Evolutionary conservation across 345 rosid genomes (phyloP), one percentile per base, ranked within the genome.

Genomic region (Hibiscus mutabilis): DNA sequence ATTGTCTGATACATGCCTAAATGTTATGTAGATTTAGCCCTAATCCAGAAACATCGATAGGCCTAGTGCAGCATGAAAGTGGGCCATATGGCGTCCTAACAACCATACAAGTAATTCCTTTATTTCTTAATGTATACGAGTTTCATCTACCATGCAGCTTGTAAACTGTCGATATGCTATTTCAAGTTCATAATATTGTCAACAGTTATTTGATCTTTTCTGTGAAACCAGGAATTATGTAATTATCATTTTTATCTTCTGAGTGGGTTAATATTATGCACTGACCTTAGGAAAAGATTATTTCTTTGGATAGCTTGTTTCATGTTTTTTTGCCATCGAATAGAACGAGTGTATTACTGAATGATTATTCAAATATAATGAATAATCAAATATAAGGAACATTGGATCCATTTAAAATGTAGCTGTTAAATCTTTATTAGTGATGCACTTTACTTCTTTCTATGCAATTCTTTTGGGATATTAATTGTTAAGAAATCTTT

Each of bases 111-210:
- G n/a, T n/a, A n/a, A n/a, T n/a, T n/a, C n/a, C n/a, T n/a, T n/a
- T n/a, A n/a, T n/a, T n/a, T n/a, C n/a, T 74, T 66, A 65, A 57
- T 67, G 61, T 73, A 55, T 55, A 64, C 25, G 66, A 33, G 53
- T 18, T 66, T 68, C 60, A 9, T 56, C 69, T 64, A 61, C 15
- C 51, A 33, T 64, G 66, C 14, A 55, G 33, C 25, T 4, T 61
- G 16, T 69, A 21, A 65, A 68, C 47, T 25, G 76, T 68, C 51
- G 25, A 40, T 27, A 53, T 31, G 44, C 16, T 2, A 44, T 64
- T 5, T 53, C 25, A 24, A 58, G 24, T 18, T 58, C 42, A 19
- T 22, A 22, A 40, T 24, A 9, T 49, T 18, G 46, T 62, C 51
- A 61, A 62, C 16, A 9, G 25, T 25, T 72, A 19, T 22, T 7